A percentile compares a stretch with the other conserved stretches of the same genome.
Conservation (phyloP, 2,329 filamentous ascomycete species). For the Aspergillus vadensis region DNA sequence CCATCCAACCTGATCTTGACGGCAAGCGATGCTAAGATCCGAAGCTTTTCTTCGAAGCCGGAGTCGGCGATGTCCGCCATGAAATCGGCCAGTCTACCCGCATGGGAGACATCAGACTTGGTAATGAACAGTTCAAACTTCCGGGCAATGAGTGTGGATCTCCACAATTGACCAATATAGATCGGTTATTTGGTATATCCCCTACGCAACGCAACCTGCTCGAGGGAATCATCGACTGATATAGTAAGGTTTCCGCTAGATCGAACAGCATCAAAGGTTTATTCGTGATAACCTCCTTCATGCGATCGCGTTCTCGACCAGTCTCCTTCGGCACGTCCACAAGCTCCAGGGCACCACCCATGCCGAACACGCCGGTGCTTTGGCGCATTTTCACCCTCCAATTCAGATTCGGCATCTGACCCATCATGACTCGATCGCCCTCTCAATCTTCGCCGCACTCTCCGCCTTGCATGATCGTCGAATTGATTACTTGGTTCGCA, state of each 20-base stretch:
- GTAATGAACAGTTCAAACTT: conserved; percentile 85
- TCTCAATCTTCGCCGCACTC: too few species aligned
- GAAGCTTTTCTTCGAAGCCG: conserved; percentile 86
- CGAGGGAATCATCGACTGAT: too few species aligned
- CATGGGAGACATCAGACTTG: conserved; percentile 77
- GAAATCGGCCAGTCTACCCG: conserved; percentile 86
- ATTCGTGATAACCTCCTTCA: conserved; percentile 99
- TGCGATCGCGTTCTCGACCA: conserved; percentile 74
- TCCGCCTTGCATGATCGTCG: too few species aligned
- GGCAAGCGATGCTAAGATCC: conserved; percentile 78
- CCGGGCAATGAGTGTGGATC: conserved; percentile 80
- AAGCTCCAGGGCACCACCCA: conserved; percentile 72
- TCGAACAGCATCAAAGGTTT: conserved; percentile 98
- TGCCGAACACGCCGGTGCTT: too few species aligned
- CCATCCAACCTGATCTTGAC: conserved; percentile 88
- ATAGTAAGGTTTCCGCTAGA: too few species aligned
- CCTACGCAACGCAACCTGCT: too few species aligned
- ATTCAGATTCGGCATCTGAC: too few species aligned
- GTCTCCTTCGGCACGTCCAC: conserved; percentile 39
- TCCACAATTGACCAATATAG: too few species aligned
- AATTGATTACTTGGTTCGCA: too few species aligned
- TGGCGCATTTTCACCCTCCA: too few species aligned
- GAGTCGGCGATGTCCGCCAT: conserved; percentile 92
- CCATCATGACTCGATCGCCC: too few species aligned
- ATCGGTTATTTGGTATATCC: too few species aligned